Conservation (phyloP, 306 rosid genomes). For the Lathyrus oleraceus region DNA sequence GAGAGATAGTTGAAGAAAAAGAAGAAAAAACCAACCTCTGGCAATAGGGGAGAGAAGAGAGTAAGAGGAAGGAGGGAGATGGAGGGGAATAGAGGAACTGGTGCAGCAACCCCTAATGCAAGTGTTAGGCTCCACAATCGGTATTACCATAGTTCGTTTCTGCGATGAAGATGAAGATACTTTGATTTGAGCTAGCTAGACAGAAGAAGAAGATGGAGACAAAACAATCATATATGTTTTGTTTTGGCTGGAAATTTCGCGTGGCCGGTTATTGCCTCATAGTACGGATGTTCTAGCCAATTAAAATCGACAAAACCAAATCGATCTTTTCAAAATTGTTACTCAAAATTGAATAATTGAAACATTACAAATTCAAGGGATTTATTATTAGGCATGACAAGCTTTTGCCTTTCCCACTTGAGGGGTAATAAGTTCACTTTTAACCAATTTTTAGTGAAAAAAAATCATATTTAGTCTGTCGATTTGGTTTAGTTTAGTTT, state of each 20-base stretch:
- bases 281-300: background rate
- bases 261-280: background rate
- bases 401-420: too few relatives aligned
- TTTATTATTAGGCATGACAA: too few relatives aligned
- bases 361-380: too few relatives aligned
- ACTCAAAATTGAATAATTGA: too few relatives aligned
- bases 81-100: constrained; percentile 74
- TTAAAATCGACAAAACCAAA: background rate
- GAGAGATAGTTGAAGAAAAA: too few relatives aligned
- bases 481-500: too few relatives aligned
- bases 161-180: background rate
- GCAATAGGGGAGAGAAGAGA: constrained; percentile 76
- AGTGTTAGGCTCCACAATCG: constrained; percentile 73
- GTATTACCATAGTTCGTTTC: constrained; percentile 46
- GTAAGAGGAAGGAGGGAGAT: constrained; percentile 74
- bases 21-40: constrained; percentile 43
- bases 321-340: too few relatives aligned
- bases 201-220: too few relatives aligned
- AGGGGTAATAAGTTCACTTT: too few relatives aligned
- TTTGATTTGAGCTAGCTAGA: background rate
- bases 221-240: background rate
- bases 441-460: too few relatives aligned
- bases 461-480: too few relatives aligned
- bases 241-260: background rate
- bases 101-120: constrained; percentile 91